Conservation (phyloP, 768 basidiomycete genomes). For the Lactifluus pinguis region DNA sequence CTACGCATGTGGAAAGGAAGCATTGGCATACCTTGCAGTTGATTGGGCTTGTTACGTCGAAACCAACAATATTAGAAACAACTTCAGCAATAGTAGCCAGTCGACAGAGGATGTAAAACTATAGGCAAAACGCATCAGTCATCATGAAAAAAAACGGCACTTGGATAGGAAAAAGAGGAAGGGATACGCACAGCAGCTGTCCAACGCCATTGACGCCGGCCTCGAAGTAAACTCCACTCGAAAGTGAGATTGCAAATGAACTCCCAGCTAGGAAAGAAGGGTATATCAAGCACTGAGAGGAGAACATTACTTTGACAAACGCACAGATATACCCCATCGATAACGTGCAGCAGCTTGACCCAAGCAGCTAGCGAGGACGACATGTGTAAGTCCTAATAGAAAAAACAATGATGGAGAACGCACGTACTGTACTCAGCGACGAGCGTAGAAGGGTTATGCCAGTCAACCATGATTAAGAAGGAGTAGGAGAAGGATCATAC, state of each 20-base stretch:
- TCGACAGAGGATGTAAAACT: conserved; percentile 15
- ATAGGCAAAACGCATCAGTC: neutral
- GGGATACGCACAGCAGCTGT: conserved; percentile 2
- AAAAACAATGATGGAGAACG: neutral
- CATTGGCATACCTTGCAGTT: conserved; percentile 10
- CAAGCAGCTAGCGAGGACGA: neutral
- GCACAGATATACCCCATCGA: conserved; percentile 17
- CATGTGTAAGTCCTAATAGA: too few relatives aligned
- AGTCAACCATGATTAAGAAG: conserved; percentile 12
- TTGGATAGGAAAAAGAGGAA: neutral
- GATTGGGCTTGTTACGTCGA: conserved; percentile 1
- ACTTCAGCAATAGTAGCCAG: conserved; percentile 2
- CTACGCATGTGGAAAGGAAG: too few relatives aligned
- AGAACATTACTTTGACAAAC: neutral
- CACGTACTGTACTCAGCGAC: conserved; percentile 1
- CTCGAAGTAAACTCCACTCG: conserved; percentile 7
- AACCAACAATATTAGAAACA: conserved; percentile 4
- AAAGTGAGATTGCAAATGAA: conserved; percentile 14
- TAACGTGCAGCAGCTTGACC: conserved; percentile 16
- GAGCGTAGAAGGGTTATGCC: conserved; percentile 9
- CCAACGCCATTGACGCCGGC: conserved; percentile 17
- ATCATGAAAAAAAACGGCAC: neutral
- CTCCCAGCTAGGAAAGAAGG: conserved; percentile 7
- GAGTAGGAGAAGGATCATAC: neutral
- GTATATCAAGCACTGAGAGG: neutral